Evolutionary conservation across 495 filamentous ascomycete genomes (phyloP).

Genomic region (Viridothelium virens): DNA sequence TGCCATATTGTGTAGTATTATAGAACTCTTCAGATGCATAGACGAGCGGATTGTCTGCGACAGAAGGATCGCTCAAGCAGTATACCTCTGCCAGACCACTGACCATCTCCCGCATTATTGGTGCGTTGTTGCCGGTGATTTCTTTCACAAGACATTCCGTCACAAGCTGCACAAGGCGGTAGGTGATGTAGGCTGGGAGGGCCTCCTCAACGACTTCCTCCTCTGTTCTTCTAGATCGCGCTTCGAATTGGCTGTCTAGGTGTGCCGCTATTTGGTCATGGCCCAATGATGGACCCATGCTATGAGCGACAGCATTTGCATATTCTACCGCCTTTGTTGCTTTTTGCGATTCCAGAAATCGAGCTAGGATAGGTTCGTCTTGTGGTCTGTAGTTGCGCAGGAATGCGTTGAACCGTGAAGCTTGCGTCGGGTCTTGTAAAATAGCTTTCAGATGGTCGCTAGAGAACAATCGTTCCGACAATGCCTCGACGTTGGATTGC

Average conservation of each 20-base stretch:
- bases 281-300: slow-evolving; percentile 15
- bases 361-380: slow-evolving; percentile 25
- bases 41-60: slow-evolving; percentile 28
- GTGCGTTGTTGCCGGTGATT: slow-evolving; percentile 32
- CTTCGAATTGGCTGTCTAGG: slow-evolving; percentile 29
- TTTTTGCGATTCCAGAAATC: slow-evolving; percentile 33
- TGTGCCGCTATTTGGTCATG: slow-evolving; percentile 22
- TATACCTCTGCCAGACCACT: slow-evolving; percentile 36
- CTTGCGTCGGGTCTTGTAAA: slow-evolving; percentile 26
- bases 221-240: slow-evolving; percentile 20
- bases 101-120: slow-evolving; percentile 34
- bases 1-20: slow-evolving; percentile 54
- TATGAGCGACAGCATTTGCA: slow-evolving; percentile 31
- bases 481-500: slow-evolving; percentile 29
- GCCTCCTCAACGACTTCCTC: slow-evolving; percentile 34
- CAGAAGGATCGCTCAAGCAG: slow-evolving; percentile 33
- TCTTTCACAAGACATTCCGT: slow-evolving; percentile 36
- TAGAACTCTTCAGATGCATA: slow-evolving; percentile 43
- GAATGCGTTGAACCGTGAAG: slow-evolving; percentile 27
- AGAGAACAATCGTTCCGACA: slow-evolving; percentile 31
- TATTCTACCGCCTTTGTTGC: slow-evolving; percentile 33
- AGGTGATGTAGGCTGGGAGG: slow-evolving; percentile 32
- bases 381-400: slow-evolving; percentile 30
- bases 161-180: slow-evolving; percentile 29
- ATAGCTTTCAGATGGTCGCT: slow-evolving; percentile 33